phyloP scores from a whole-genome alignment of 768 basidiomycete genomes.

The Suillus lakei region DNA sequence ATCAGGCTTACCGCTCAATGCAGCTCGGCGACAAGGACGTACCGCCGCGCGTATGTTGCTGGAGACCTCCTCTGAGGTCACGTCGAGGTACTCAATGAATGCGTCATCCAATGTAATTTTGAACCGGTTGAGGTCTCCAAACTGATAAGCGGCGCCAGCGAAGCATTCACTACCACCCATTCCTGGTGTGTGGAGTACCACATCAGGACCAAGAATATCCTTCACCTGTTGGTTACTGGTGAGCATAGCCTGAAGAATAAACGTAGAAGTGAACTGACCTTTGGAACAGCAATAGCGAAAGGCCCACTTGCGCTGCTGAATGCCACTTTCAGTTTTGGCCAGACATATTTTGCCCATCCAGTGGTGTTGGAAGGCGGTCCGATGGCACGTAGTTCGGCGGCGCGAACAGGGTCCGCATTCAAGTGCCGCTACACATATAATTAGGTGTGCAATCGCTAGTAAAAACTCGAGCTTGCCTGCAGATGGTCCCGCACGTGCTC shows the following conservation, averaged over 20 bases:
- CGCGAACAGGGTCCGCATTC: slow-evolving; percentile 18
- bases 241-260: not conserved
- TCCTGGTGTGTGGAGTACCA: slow-evolving; percentile 9
- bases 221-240: slow-evolving; percentile 13
- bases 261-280: slow-evolving; percentile 3
- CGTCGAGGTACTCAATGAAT: slow-evolving; percentile 26
- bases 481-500: slow-evolving; percentile 22
- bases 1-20: slow-evolving; percentile 10
- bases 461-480: slow-evolving; percentile 11
- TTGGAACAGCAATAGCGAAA: slow-evolving; percentile 20
- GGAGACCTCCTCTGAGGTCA: slow-evolving; percentile 12
- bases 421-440: slow-evolving; percentile 17
- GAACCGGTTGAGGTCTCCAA: slow-evolving; percentile 14
- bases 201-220: slow-evolving; percentile 19
- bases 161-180: slow-evolving; percentile 19
- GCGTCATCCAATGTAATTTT: slow-evolving; percentile 13
- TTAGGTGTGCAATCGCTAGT: not conserved
- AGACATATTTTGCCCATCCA: slow-evolving; percentile 24
- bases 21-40: slow-evolving; percentile 1
- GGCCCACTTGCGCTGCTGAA: slow-evolving; percentile 24
- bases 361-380: slow-evolving; percentile 16
- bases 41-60: slow-evolving; percentile 23
- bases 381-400: slow-evolving; percentile 18
- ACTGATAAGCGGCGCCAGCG: slow-evolving; percentile 7
- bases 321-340: slow-evolving; percentile 22